phyloP scores from a whole-genome alignment of 2,329 filamentous ascomycete species.

The Zasmidium cellare region DNA sequence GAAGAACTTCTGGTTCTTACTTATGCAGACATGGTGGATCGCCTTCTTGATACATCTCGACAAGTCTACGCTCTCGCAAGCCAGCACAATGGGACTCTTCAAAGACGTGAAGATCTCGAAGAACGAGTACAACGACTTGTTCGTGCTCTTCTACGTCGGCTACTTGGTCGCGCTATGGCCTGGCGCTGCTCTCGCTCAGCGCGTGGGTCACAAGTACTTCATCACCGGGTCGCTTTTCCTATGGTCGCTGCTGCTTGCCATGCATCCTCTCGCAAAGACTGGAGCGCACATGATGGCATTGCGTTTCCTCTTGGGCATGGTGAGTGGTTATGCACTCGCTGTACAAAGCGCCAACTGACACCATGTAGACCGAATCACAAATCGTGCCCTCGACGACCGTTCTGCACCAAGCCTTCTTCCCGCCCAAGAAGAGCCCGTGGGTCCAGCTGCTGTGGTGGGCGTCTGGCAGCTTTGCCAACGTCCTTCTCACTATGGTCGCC shows the following conservation, averaged over 20 bases:
- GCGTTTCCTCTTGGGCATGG: conserved; percentile 1
- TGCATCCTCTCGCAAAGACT: conserved; percentile 4
- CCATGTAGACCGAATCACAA: conserved; percentile 2
- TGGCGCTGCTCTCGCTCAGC: conserved; percentile 3
- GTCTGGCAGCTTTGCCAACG: not conserved
- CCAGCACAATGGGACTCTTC: conserved; percentile 6
- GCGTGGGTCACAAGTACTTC: conserved; percentile 9
- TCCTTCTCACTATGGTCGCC: not conserved
- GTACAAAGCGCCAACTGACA: too few species aligned
- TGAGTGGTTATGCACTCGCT: too few species aligned
- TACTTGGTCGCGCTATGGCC: conserved; percentile 7
- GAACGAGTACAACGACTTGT: conserved; percentile 7
- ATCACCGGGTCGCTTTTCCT: conserved; percentile 5
- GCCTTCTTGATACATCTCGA: conserved; percentile 8
- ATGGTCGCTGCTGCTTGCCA: conserved; percentile 2
- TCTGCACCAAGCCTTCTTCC: conserved; percentile 3
- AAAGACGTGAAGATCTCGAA: not conserved
- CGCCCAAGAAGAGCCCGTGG: conserved; percentile 1
- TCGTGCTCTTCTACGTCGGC: conserved; percentile 5
- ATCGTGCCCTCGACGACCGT: conserved; percentile 1
- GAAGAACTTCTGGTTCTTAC: conserved; percentile 6
- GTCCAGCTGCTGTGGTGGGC: conserved; percentile 3
- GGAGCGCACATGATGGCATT: conserved; percentile 3
- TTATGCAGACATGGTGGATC: conserved; percentile 5
- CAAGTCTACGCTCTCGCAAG: conserved; percentile 8